Base-by-base conservation (phyloP, 2,329 filamentous ascomycete genomes). In the Phyllosticta citribraziliensis region DNA sequence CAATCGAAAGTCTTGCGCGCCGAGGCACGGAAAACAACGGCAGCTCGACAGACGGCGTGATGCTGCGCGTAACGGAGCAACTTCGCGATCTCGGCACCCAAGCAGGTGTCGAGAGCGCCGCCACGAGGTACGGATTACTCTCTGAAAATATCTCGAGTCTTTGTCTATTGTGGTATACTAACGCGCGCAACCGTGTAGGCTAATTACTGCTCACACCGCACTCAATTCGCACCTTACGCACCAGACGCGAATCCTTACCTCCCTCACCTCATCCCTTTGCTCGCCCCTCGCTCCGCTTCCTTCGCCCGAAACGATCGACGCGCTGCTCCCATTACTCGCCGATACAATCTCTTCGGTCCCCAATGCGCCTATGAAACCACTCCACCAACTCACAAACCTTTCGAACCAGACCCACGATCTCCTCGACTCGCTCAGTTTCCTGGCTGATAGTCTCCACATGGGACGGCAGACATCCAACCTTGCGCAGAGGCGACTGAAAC, bases 381-480 rank as follows among this genome's bases (percentile, higher is more conserved):
- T 89, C 63, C 83, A 89, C 64, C 80, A 83, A 14, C 75, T 93
- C 14, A 75, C 88, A 12, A 86, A 87, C 1, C 78, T 92, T 59
- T 81, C 89, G 33, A 69, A 84, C 22, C 82, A 84, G 17, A 83
- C 90, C 17, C 81, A 82, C 17, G 85, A 88, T 78, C 86, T 89
- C 3, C 80, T 93, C 9, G 84, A 90, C 68, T 89, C 90, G 6
- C 82, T 99, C 55, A 91, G 90, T 67, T 88, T 91, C 66, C 80
- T 99, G 4, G 91, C 89, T 6, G 94, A 99, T 72, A 92, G 90
- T 3, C 80, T 99, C 35, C 93, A 97, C 74, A 96, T 97, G 87
- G 91, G 88, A 33, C 86, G 91, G 12, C 93, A 97, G 74, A 88
- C 89, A 1, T 94, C 90, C 0, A 88, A 86, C 2, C 88, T 88